Evolutionary conservation across 2,329 filamentous ascomycete genomes (phyloP).

Genomic region (Colletotrichum phormii): DNA sequence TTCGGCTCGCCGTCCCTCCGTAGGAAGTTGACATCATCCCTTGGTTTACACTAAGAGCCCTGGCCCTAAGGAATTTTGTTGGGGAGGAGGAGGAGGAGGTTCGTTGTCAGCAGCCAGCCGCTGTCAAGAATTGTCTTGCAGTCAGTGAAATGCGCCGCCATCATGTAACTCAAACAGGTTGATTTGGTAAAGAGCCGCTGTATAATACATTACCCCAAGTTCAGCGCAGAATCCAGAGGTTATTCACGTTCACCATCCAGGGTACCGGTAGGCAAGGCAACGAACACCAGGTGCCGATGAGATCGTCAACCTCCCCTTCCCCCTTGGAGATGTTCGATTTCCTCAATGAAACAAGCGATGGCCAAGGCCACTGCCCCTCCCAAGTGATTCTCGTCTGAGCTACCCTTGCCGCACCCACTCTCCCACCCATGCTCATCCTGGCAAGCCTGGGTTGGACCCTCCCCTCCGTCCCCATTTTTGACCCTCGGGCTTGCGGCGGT

Average conservation of each 20-base stretch:
- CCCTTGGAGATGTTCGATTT: constrained; percentile 10
- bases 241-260: neutral
- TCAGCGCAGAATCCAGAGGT: neutral
- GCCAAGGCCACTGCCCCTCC: constrained; percentile 28
- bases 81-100: neutral
- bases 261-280: neutral
- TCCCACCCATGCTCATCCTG: constrained; percentile 22
- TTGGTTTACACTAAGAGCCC: constrained; percentile 1
- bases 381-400: constrained; percentile 31
- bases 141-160: neutral
- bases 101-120: neutral
- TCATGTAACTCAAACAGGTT: neutral
- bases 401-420: constrained; percentile 32
- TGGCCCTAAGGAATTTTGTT: constrained; percentile 4
- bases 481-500: constrained; percentile 30
- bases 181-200: neutral
- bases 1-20: constrained; percentile 29
- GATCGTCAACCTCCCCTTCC: neutral
- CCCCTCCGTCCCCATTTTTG: constrained; percentile 20
- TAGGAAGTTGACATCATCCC: constrained; percentile 23
- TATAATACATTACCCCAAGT: neutral
- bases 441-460: constrained; percentile 8
- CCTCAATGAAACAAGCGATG: constrained; percentile 34
- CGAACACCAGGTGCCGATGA: constrained; percentile 8
- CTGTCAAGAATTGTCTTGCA: neutral